Evolutionary conservation across 2,329 filamentous ascomycete species (phyloP).

Genomic region (Colletotrichum sp.): DNA sequence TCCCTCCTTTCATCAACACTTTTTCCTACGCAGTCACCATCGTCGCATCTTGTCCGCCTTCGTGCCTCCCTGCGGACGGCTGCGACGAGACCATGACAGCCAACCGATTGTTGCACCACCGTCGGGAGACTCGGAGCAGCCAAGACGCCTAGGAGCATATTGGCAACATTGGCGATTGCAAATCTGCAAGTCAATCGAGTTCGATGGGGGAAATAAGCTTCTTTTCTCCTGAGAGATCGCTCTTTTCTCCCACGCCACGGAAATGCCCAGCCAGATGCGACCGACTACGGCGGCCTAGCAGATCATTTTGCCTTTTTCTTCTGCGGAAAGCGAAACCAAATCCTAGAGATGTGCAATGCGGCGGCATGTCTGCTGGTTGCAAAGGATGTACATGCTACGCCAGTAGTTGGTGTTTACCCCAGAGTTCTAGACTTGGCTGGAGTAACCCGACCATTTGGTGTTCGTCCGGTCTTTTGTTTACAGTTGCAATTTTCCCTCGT

Average conservation of each 20-base stretch:
- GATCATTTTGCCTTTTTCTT: not conserved
- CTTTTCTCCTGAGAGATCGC: not conserved
- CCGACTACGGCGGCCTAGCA: not conserved
- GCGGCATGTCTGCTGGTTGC: not conserved
- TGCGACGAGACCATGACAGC: not conserved
- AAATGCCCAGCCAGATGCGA: not conserved
- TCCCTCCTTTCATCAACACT: not conserved
- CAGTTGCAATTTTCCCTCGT: not conserved
- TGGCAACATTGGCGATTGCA: constrained; percentile 2
- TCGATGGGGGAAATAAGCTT: not conserved
- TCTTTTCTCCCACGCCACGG: not conserved
- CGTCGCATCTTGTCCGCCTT: not conserved
- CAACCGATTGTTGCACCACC: not conserved
- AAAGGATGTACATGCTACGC: not conserved
- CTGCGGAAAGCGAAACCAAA: not conserved
- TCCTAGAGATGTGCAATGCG: not conserved
- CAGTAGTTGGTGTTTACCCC: not conserved
- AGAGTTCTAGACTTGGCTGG: not conserved
- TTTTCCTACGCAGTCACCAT: not conserved
- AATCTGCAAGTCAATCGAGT: not conserved
- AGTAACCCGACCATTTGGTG: not conserved
- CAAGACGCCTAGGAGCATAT: not conserved
- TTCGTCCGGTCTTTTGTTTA: not conserved
- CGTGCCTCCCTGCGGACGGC: not conserved
- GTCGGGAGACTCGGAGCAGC: not conserved